A percentile compares a stretch with the other conserved stretches of the same genome.
Conservation (phyloP, 345 rosid species). For the Lepidium didymum region DNA sequence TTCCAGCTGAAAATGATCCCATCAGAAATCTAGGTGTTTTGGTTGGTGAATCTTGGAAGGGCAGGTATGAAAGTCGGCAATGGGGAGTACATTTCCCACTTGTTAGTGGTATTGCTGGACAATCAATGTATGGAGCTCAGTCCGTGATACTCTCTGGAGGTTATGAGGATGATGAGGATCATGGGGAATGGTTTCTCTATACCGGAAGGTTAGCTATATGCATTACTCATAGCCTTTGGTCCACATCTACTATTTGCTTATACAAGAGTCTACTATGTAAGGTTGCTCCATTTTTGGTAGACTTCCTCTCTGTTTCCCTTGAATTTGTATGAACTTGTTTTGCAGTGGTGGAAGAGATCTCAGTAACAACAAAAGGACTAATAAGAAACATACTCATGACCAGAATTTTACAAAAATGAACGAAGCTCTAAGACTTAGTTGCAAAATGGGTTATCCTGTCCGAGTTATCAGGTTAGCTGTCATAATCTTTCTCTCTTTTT, state of each 20-base stretch:
- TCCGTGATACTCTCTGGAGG: conserved; percentile 72
- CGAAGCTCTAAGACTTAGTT: neutral
- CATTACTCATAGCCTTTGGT: neutral
- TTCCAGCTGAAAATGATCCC: conserved; percentile 57
- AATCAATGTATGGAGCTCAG: conserved; percentile 49
- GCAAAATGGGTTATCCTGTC: neutral
- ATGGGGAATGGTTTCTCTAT: conserved; percentile 81
- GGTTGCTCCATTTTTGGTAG: too few species aligned
- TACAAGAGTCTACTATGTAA: too few species aligned
- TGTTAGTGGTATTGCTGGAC: conserved; percentile 62
- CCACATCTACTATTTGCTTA: too few species aligned
- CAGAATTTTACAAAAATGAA: neutral
- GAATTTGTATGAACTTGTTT: neutral
- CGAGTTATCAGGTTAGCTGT: neutral
- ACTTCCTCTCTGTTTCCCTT: neutral
- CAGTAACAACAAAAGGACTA: neutral
- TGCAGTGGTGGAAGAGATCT: neutral
- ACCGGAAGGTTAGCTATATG: conserved; percentile 50
- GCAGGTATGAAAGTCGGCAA: conserved; percentile 54
- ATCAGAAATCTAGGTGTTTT: conserved; percentile 52
- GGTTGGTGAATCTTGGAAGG: conserved; percentile 66
- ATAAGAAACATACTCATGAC: neutral
- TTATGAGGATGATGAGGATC: conserved; percentile 69
- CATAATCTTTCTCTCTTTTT: too few species aligned
- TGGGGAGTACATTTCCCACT: conserved; percentile 69